These are phyloP conservation scores for Ilyonectria sp. DNA, from an alignment of 2,329 filamentous ascomycete genomes.

Conservation along the genomic window DNA sequence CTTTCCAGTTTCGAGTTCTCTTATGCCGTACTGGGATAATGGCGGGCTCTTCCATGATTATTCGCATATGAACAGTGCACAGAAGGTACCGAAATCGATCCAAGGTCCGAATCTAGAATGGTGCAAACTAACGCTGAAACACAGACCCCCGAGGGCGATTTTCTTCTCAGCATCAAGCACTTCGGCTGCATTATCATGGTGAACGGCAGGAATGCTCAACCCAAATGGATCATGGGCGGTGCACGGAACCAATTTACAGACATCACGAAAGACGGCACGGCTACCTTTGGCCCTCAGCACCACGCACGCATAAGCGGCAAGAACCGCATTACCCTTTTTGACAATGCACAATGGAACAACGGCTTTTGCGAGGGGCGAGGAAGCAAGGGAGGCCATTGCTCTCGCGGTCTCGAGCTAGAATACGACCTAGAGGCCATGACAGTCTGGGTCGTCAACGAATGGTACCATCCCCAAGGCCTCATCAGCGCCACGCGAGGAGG, in stretches of 20 bases:
- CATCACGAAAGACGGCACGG: conserved; percentile 5
- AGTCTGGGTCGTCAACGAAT: background rate
- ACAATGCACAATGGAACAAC: conserved; percentile 9
- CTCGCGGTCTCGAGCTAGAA: conserved; percentile 12
- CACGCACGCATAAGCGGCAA: background rate
- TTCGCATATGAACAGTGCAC: conserved; percentile 15
- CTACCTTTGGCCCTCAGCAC: conserved; percentile 3
- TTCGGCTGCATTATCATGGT: background rate
- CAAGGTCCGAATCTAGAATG: too few species aligned
- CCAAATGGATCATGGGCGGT: conserved; percentile 16
- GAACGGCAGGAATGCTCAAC: background rate
- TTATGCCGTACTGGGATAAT: conserved; percentile 1
- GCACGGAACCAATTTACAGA: conserved; percentile 8
- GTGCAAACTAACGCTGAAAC: background rate
- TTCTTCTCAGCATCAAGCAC: conserved; percentile 7
- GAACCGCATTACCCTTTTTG: conserved; percentile 6
- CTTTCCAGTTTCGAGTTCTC: conserved; percentile 1
- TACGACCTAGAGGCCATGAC: conserved; percentile 3
- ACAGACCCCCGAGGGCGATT: conserved; percentile 10
- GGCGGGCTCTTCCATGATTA: background rate
- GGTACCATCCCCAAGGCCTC: conserved; percentile 17
- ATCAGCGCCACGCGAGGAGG: conserved; percentile 5
- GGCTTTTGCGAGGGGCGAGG: conserved; percentile 1
- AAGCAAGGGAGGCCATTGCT: background rate
- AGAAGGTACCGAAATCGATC: conserved; percentile 2